These are phyloP conservation scores for Pythium dissotocum DNA, from an alignment of 352 stramenopile species.

Conservation along the genomic window DNA sequence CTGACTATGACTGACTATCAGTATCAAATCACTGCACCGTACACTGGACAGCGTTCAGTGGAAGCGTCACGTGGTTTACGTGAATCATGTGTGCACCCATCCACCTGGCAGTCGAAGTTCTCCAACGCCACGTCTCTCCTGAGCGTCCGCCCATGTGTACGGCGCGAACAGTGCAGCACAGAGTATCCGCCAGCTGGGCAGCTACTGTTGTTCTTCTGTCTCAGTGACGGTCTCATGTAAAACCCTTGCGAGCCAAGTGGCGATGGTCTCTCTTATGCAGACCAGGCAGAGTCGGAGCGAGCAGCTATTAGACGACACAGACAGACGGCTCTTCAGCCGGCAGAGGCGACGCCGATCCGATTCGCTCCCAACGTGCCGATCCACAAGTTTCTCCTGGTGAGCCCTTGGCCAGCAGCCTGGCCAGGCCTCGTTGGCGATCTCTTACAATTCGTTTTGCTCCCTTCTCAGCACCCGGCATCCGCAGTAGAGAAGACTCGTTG, in stretches of 20 bases:
- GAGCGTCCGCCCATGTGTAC: background rate
- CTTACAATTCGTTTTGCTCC: slow-evolving; percentile 38
- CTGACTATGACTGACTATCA: background rate
- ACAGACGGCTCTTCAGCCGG: background rate
- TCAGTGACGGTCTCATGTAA: background rate
- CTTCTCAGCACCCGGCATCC: slow-evolving; percentile 21
- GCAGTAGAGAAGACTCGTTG: slow-evolving; percentile 4
- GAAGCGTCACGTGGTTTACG: background rate
- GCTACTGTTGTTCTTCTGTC: background rate
- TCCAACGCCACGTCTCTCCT: background rate
- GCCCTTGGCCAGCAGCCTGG: background rate
- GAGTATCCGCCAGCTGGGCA: background rate
- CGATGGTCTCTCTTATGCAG: slow-evolving; percentile 5
- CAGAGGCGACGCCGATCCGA: background rate
- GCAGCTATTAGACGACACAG: background rate
- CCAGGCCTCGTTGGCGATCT: background rate
- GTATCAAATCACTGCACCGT: background rate
- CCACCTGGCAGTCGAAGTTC: background rate
- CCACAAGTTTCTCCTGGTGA: slow-evolving; percentile 6
- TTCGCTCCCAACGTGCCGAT: background rate
- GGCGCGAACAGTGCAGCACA: background rate
- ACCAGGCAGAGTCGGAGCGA: slow-evolving; percentile 14
- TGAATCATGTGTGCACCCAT: background rate
- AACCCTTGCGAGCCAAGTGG: background rate
- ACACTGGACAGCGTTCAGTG: background rate